Base-by-base conservation (phyloP, 2,329 filamentous ascomycete genomes). In the Trichoderma sp. region DNA sequence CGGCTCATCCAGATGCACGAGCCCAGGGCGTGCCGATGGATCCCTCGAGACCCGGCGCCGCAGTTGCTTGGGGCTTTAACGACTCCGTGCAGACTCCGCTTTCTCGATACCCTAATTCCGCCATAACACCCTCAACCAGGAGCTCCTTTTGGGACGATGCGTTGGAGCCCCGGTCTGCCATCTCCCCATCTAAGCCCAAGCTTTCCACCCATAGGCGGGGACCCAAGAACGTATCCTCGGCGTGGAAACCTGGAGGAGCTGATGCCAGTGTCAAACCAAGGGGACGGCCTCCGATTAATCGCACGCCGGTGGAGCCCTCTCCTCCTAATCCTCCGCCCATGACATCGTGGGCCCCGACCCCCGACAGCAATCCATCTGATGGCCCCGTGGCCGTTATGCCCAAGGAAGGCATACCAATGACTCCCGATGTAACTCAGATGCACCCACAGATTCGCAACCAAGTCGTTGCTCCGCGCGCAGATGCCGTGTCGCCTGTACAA, bases 151-250 rank as follows among this genome's bases (percentile, higher is more conserved):
- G 87, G 87, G 82, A 84, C n/a, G 86, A 88, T n/a, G 73, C 82
- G 3, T 72, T 79, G 61, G 91, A 93, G 74, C 92, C 93, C 11
- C 90, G 87, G 63, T 94, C 93, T 1, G 92, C 93, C 4, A 85
- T 93, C n/a, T 92, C 91, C 4, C 90, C 91, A 1, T 89, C 87
- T 67, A 90, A 86, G 73, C 81, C 82, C 3, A 85, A 87, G 72
- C 80, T 85, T 20, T 67, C 77, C 3, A 71, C 74, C 12, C 80
- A 80, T 70, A 88, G 93, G 4, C 92, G 97, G 79, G 94, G 94
- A 0, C 92, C 94, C 0, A 89, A 89, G 77, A 94, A 93, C 7
- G 93, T 97, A 0, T 97, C 94, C 1, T 97, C 94, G 11, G 95
- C 95, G 1, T 98, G 95, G 95, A 90, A 92, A 70, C 89, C 89